Evolutionary conservation across 257 asterid genomes (phyloP), one percentile per base, ranked within the genome.

Genomic region (Ajuga chamaepitys): DNA sequence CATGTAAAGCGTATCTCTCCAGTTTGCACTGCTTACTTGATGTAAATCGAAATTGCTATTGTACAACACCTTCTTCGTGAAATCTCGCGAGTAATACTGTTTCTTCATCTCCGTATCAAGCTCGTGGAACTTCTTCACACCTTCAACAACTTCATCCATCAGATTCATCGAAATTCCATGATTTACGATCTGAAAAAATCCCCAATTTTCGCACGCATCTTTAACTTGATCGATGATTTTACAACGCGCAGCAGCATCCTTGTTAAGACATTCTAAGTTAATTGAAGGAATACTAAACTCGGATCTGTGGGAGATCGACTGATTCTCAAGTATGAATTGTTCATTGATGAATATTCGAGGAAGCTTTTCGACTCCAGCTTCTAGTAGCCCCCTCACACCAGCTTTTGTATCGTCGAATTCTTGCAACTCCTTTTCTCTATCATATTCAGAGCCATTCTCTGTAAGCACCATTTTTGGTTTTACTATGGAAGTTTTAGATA

Each of bases 1-100:
- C 42, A 64, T 50, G 32, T 57, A 26, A 3, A 79, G 12, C 0
- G 81, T 64, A 42, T 82, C 85, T 61, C 84, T 82, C 87, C 87
- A 79, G 4, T 58, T 75, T 1, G 85, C 74, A 2, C 64, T 61
- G 2, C 32, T 37, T 0, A 70, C 32, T 25, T 13, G 35, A 17
- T 59, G 48, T 62, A 82, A 16, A 44, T 74, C 81, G 28, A 74
- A 76, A 22, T 82, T 82, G 51, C 80, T 70, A 8, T 66, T 62
- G 37, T 62, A 77, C 20, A 2, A 4, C 3, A 76, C 59, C n/a
- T 52, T 74, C 44, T 54, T 79, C 24, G 21, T 76, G 73, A 50
- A 75, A 70, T 70, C 75, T 0, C 70, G 48, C 7, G 75, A 12
- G 13, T 70, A 70, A n/a, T 61, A 70, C 13, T 10, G 14, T 50